Base-by-base conservation (phyloP, 176 grass and related monocot genomes). In the Calamus simplicifolius region DNA sequence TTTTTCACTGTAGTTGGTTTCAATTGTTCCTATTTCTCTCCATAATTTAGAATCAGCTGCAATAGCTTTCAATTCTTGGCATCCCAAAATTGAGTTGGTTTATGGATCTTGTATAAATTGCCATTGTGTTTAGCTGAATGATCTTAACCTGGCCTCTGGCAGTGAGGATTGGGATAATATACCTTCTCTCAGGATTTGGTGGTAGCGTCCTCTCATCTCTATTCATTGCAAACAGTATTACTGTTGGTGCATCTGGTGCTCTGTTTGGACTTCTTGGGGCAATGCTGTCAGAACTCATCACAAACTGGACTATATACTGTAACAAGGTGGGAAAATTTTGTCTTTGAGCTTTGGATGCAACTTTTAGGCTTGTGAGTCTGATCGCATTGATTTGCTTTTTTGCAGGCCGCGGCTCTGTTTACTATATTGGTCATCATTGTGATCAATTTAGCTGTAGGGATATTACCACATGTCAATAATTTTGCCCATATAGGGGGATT, bases 401-500 rank as follows among this genome's bases (percentile, higher is more conserved):
- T 43, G 6, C 61, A 94, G 89, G 15, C 62, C 49, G 80, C 77
- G 15, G 84, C 89, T 26, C 66, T 94, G 57, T 2, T 81, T 18
- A 94, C 86, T 64, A 75, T 94, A 71, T 61, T 88, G 66, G 66
- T 88, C 72, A 88, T 94, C 65, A 74, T 82, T 0, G 84, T 62
- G 56, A 73, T 94, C 68, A 88, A 94, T 70, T 82, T 94, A 25
- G 89, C 77, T 12, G 5, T 94, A 3, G 89, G 89, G 50, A 81
- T 94, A 66, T 84, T 94, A 16, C 89, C 89, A 8, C 70, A 81
- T 51, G 80, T 94, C 4, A 80, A 94, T 73, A 94, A 94, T 67
- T 94, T 94, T 76, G 89, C 84, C 6, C 89, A 94, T 76, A 94
- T 94, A 21, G 89, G 84, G 18, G 84, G 84, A 4, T 88, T 94